These are phyloP conservation scores for Phytophthora citrophthora DNA, from an alignment of 352 stramenopile species.

Conservation along the genomic window DNA sequence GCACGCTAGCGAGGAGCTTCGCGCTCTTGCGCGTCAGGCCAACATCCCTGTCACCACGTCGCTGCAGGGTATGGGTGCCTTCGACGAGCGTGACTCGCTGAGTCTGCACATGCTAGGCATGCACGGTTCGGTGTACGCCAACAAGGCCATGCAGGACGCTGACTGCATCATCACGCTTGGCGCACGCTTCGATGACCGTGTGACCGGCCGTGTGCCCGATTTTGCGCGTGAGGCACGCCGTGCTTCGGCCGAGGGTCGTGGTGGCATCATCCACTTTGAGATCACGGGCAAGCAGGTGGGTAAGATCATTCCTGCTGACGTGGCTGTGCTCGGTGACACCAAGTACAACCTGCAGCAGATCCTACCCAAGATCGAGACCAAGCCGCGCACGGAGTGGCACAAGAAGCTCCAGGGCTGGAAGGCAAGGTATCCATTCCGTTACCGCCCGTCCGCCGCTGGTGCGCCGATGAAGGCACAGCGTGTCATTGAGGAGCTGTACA, in stretches of 20 bases:
- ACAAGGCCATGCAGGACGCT: slow-evolving; percentile 96
- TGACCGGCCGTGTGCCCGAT: slow-evolving; percentile 93
- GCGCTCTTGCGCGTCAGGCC: slow-evolving; percentile 89
- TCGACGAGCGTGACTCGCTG: slow-evolving; percentile 94
- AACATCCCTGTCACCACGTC: slow-evolving; percentile 97
- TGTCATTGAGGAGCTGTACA: slow-evolving; percentile 94
- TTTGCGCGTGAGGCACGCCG: slow-evolving; percentile 93
- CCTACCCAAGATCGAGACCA: slow-evolving; percentile 77
- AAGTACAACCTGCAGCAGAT: slow-evolving; percentile 95
- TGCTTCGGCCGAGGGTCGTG: slow-evolving; percentile 90
- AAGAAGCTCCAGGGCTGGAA: slow-evolving; percentile 92
- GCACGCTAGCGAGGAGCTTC: slow-evolving; percentile 89
- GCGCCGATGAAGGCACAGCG: slow-evolving; percentile 93
- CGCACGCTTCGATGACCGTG: slow-evolving; percentile 96
- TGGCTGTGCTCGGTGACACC: slow-evolving; percentile 79
- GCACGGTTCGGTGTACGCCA: slow-evolving; percentile 96
- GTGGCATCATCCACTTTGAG: slow-evolving; percentile 97
- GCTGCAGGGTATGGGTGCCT: slow-evolving; percentile 93
- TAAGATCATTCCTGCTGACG: slow-evolving; percentile 87
- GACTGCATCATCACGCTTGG: slow-evolving; percentile 95
- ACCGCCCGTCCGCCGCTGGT: slow-evolving; percentile 73
- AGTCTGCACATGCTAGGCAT: slow-evolving; percentile 97
- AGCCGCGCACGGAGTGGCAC: slow-evolving; percentile 92
- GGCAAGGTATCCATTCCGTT: slow-evolving; percentile 93
- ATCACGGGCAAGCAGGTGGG: slow-evolving; percentile 89